Evolutionary conservation across 1,284 basidiomycete genomes (phyloP).

Genomic region (Tilletia horrida): DNA sequence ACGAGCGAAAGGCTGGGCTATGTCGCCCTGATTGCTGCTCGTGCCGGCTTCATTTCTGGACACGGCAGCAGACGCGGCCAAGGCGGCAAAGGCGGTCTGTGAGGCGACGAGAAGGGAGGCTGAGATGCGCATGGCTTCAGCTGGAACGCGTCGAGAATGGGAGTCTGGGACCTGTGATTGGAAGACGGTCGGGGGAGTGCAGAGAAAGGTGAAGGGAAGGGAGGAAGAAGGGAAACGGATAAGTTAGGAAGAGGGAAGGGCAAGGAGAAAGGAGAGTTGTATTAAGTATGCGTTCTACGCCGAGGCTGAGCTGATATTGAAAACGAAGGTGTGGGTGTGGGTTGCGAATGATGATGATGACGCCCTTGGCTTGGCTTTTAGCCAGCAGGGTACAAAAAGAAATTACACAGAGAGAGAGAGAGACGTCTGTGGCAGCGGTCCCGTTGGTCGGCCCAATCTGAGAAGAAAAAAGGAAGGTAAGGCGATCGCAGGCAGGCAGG

Average conservation of each 20-base stretch:
- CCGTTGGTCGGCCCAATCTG: too few species aligned
- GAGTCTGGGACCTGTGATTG: background rate
- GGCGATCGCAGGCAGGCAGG: too few species aligned
- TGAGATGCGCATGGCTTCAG: constrained; percentile 7
- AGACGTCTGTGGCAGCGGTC: too few species aligned
- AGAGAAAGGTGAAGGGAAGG: constrained; percentile 1
- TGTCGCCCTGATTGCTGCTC: background rate
- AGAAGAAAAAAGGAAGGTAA: too few species aligned
- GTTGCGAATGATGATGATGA: too few species aligned
- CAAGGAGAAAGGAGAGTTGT: background rate
- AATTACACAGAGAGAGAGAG: too few species aligned
- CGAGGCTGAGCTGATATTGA: background rate
- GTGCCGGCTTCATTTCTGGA: background rate
- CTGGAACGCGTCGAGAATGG: background rate
- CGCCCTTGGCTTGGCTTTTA: too few species aligned
- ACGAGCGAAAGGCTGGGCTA: constrained; percentile 3
- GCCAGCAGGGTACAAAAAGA: too few species aligned
- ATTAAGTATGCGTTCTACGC: background rate
- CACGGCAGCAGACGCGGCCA: background rate
- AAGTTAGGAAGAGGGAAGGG: background rate
- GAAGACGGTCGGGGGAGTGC: background rate
- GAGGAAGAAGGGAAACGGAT: background rate
- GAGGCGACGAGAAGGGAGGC: constrained; percentile 7
- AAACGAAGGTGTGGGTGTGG: background rate
- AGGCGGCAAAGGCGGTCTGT: background rate